Evolutionary conservation across 1,139 yeast species (phyloP), one percentile per base, ranked within the genome.

Genomic region (Blastobotrys capitulatus): DNA sequence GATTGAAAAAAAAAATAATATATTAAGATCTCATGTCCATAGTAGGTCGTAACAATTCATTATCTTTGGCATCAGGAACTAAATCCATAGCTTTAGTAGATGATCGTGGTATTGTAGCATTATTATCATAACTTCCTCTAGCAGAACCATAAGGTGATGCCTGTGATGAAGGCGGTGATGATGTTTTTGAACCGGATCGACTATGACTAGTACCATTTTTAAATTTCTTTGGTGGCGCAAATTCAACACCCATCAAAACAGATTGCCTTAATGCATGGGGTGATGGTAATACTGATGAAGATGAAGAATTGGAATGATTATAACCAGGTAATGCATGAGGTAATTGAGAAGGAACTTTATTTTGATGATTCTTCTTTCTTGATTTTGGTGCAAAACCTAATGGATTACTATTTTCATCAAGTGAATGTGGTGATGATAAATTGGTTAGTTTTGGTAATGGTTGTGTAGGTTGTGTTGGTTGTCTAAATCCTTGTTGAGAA

Each of bases 401-500:
- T 15, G 65, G 61, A 10, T 60, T 54, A 37, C 56, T 65, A 15
- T 49, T 52, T 34, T 61, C 67, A n/a, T 58, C 60, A n/a, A 67
- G 54, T 35, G 57, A 55, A 48, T 65, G 68, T 10, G 71, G 70
- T 2, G 62, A 60, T 6, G 69, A 68, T 37, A 67, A 53, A 19
- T 53, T 48, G 16, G 60, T 42, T 42, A 63, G 57, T 40, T 59
- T 57, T 10, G 60, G 57, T 35, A 62, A 52, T 5, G 60, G 61
- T 22, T 22, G n/a, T n/a, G n/a, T n/a, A n/a, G n/a, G n/a, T 16
- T 50, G 53, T 12, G 49, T 41, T 8, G 56, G 47, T 26, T 51
- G 52, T 2, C 47, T 48, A 10, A 29, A 7, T 12, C 45, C 47
- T 32, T 45, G 52, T 38, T 53, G 54, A 22, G 56, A 52, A 39